Base-by-base conservation (phyloP, 805 yeast species). In the Lipomyces oligophaga region DNA sequence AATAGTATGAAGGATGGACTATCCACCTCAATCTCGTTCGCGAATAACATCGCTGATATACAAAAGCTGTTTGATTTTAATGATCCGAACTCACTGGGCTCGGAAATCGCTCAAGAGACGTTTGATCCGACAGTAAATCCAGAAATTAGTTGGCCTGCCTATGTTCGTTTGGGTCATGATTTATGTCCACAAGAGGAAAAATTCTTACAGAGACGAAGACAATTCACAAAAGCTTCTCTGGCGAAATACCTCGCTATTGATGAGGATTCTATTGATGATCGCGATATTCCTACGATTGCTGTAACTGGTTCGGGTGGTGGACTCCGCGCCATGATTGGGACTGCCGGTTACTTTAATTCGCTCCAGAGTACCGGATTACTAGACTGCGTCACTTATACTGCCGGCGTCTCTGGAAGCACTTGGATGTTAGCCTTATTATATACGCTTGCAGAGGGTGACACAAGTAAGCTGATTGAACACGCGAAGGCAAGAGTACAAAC, bases 241-340 rank as follows among this genome's bases (percentile, higher is more conserved):
- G 60, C 60, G 18, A 26, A 32, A 18, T 57, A 45, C 28, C 45
- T 57, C 16, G 49, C 30, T 15, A 26, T 57, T 2, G 47, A 60
- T 3, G 42, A 34, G 15, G 24, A 31, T 8, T 19, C 35, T 19
- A 45, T 57, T 2, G 47, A 57, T 34, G 55, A 51, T n/a, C 48
- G 54, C 27, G 60, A 57, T 34, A 46, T 57, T 13, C 60, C 60
- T 3, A 44, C 43, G 18, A 55, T 57, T 27, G 60, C 55, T 3
- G 39, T 57, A 33, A 51, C 59, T 7, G 60, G 60, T 18, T 57
- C 60, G 18, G 60, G 60, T 11, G 60, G 60, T 21, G 60, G 60
- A 13, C 54, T 54, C 38, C 40, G 60, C 13, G 60, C 60, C 1
- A 42, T 57, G 55, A 38, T 47, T 10, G 58, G 60, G 3, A 45